Conservation (phyloP, 208 protist genomes). For the Naegleria gruberi region DNA sequence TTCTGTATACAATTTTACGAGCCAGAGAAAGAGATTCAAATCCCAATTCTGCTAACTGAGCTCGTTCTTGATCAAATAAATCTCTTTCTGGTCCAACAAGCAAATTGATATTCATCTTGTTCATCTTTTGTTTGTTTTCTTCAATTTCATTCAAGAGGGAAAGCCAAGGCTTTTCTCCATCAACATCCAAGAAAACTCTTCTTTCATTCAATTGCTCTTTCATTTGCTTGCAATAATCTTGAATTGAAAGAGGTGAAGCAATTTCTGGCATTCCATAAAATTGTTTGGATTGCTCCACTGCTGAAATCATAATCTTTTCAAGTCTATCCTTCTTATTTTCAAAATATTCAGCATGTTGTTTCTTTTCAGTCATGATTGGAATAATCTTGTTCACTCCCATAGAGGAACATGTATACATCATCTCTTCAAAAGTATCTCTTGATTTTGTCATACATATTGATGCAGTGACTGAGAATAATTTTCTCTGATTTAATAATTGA, state of each 20-base stretch:
- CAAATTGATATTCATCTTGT: not conserved
- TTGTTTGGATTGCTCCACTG: not conserved
- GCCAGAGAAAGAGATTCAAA: not conserved
- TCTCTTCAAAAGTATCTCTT: not conserved
- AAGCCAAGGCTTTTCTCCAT: not conserved
- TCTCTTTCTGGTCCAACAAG: not conserved
- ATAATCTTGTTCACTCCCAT: not conserved
- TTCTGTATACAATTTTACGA: not conserved
- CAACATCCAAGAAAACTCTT: not conserved
- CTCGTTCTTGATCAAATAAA: not conserved
- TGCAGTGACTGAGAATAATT: not conserved
- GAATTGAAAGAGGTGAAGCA: not conserved
- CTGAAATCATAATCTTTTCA: not conserved
- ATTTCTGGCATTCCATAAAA: not conserved
- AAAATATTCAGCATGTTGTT: not conserved
- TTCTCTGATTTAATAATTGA: not conserved
- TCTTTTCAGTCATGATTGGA: not conserved
- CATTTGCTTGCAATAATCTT: not conserved
- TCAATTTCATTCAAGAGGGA: not conserved
- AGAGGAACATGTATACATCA: not conserved
- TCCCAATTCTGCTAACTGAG: not conserved
- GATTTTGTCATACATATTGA: not conserved
- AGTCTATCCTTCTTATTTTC: not conserved
- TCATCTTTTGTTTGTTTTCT: not conserved
- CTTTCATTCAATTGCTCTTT: not conserved